Evolutionary conservation across 164 flowering plant genomes (phyloP), one percentile per base, ranked within the genome.

Genomic region (Annona cherimola): DNA sequence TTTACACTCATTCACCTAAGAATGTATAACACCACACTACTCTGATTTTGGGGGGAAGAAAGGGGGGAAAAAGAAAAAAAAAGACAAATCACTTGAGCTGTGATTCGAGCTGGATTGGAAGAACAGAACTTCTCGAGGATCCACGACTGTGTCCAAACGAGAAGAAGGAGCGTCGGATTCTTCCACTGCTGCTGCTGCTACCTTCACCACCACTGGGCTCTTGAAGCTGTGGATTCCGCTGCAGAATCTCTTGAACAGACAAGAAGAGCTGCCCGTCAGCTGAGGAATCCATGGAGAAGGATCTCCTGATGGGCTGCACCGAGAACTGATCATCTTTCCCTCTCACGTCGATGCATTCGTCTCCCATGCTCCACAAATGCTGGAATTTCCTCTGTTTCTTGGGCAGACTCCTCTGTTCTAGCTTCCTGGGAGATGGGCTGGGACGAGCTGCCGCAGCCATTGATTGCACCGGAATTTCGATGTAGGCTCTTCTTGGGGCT

Each of bases 281-380:
- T 0, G 90, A 88, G 0, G 94, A 94, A 68, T 92, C 97, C 98
- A 94, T 88, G 1, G 98, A 94, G 54, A 94, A 81, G 0, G 98
- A 94, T 75, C 97, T 83, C 71, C 98, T 80, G 1, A 92, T 87
- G 60, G 97, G 94, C 61, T 90, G 87, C 19, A 90, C 73, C 1
- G 65, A 72, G 45, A 88, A 88, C 61, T 80, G 81, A 14, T 89
- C 93, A 69, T 84, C 92, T 75, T 82, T 82, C 20, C 45, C 77
- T 79, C 97, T 89, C 11, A 73, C 83, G 40, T 87, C 84, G 70
- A 94, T 86, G 68, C 86, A 89, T 70, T 94, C 98, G 79, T 94
- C 97, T 42, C 95, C 96, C 88, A 86, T 84, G 73, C 98, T 94
- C 8, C 84, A 79, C 45, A 79, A 80, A 72, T 80, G 84, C 2